Evolutionary conservation across 23 red algal genomes (phyloP).

Genomic region (Porphyridium purpureum): DNA sequence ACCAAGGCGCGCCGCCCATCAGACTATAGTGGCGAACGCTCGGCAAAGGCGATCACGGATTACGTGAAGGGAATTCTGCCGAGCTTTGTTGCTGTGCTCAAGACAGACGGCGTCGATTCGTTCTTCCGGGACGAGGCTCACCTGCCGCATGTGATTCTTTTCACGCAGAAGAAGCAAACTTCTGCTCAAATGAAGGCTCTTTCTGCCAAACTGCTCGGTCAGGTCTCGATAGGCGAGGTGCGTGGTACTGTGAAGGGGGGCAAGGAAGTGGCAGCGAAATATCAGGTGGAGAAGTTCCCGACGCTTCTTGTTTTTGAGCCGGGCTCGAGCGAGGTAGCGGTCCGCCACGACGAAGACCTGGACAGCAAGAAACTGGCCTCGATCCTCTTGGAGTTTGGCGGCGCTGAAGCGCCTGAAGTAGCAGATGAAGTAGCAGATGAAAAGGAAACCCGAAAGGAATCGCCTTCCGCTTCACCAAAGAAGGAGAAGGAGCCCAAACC

Average conservation of each 20-base stretch:
- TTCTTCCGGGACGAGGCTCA: slow-evolving; percentile 56
- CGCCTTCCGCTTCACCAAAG: not conserved
- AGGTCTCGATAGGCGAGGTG: slow-evolving; percentile 44
- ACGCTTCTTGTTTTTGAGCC: not conserved
- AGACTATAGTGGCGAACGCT: slow-evolving; percentile 68
- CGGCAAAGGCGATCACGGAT: slow-evolving; percentile 27
- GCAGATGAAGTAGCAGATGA: not conserved
- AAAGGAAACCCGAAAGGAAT: not conserved
- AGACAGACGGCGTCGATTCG: slow-evolving; percentile 35
- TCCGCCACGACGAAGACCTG: not conserved
- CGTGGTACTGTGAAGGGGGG: slow-evolving; percentile 4
- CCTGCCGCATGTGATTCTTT: slow-evolving; percentile 73
- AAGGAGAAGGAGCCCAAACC: not conserved
- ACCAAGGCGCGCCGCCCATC: slow-evolving; percentile 11
- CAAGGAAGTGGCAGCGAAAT: not conserved
- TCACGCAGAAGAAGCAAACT: slow-evolving; percentile 44
- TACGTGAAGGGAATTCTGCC: slow-evolving; percentile 51
- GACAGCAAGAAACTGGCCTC: not conserved
- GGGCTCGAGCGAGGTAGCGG: not conserved
- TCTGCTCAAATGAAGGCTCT: slow-evolving; percentile 57
- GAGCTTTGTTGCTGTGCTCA: slow-evolving; percentile 42
- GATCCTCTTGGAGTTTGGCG: not conserved
- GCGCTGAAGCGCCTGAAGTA: not conserved
- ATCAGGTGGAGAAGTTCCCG: not conserved
- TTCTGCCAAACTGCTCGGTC: slow-evolving; percentile 29